A percentile compares a stretch with the other conserved stretches of the same genome.
Evolutionary conservation across 345 rosid species (phyloP).

Genomic region (Aquilaria sinensis): DNA sequence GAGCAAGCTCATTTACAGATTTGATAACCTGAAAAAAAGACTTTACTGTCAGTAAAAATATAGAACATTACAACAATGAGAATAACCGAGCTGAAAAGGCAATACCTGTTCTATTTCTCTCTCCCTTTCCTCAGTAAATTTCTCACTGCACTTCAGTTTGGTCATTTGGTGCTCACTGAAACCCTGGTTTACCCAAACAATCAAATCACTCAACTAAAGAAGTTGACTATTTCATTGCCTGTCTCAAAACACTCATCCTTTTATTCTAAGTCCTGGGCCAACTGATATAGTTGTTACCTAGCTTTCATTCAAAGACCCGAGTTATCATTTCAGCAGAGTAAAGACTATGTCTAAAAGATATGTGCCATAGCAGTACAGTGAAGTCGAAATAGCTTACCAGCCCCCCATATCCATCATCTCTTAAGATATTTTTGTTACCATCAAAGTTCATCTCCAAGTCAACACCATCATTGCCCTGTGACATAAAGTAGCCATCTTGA

Average conservation of each 20-base stretch:
- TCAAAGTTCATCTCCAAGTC: slow-evolving; percentile 64
- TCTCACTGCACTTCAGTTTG: slow-evolving; percentile 32
- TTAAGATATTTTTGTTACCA: slow-evolving; percentile 40
- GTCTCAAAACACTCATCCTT: too few relatives aligned
- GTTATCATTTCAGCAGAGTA: too few relatives aligned
- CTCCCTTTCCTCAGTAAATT: slow-evolving; percentile 39
- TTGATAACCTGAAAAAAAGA: slow-evolving; percentile 52
- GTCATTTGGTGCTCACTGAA: slow-evolving; percentile 34
- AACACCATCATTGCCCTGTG: slow-evolving; percentile 51
- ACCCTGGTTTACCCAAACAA: slow-evolving; percentile 23
- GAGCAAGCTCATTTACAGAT: slow-evolving; percentile 88
- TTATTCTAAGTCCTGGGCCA: too few relatives aligned
- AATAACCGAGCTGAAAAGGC: neutral
- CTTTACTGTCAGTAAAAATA: slow-evolving; percentile 6
- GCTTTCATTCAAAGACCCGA: too few relatives aligned
- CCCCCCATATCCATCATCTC: slow-evolving; percentile 42
- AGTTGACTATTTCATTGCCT: too few relatives aligned
- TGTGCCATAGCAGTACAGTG: too few relatives aligned
- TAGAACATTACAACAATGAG: neutral
- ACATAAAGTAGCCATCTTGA: slow-evolving; percentile 11
- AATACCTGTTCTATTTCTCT: slow-evolving; percentile 38
- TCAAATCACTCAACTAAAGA: neutral
- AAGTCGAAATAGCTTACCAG: slow-evolving; percentile 24
- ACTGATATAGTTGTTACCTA: too few relatives aligned
- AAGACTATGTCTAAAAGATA: too few relatives aligned